Evolutionary conservation across 192 early-diverging fungal genomes (phyloP), one percentile per base, ranked within the genome.

Genomic region (Coemansia sp.): DNA sequence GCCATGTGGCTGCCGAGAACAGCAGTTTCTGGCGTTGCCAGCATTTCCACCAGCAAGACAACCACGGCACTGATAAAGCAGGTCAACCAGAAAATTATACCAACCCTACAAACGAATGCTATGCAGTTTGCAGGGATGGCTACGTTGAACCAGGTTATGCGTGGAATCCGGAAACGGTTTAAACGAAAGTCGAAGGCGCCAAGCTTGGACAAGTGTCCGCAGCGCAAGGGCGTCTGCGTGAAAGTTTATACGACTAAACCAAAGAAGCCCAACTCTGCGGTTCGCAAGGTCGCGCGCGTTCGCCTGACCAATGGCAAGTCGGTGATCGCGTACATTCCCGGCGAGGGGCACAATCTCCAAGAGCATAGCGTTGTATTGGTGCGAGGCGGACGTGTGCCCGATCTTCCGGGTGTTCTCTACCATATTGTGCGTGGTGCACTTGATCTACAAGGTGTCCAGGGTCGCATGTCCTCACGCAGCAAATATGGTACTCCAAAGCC

Each of bases 201-300:
- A 19, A 90, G 93, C 15, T 84, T 98, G 29, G 91, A 94, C 54
- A 83, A 82, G 34, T 91, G 87, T 61, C 95, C 90, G 38, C 94
- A 96, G 76, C 88, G 90, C 63, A 91, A 93, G 59, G 96, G 95
- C 38, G 94, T 98, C 11, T 97, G 95, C 67, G 80, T 93, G 66
- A 97, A 97, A 70, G 92, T 98, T 5, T 97, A 94, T 67, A 94
- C 88, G 3, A 90, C 91, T 50, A 97, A 95, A 75, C 96, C 96
- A 59, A 95, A 95, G 82, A 98, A 98, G 75, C 96, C 96, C 69
- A 98, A 98, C 81, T 98, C 96, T 34, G 96, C 96, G 31, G 89
- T 90, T 73, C 90, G 96, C 64, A 94, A 95, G 71, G 93, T 96
- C 38, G 90, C 89, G 22, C 85, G 92, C 64, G 95, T 98, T 41